These are phyloP conservation scores for Crithidia bombi DNA, from an alignment of 208 protist species.

Conservation along the genomic window DNA sequence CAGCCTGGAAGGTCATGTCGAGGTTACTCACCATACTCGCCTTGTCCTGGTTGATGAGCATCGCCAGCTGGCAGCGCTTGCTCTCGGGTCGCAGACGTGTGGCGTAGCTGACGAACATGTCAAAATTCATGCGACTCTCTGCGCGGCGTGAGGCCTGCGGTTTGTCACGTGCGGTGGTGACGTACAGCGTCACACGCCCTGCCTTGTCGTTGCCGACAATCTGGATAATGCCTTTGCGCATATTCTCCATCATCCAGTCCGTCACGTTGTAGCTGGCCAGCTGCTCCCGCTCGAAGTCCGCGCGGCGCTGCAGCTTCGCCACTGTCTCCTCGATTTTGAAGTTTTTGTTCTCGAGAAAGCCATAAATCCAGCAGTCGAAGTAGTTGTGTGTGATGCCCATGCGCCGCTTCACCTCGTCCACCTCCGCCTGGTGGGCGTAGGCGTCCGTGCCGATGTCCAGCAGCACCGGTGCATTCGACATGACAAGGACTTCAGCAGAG, in stretches of 20 bases:
- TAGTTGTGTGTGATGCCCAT: conserved; percentile 69
- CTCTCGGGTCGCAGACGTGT: conserved; percentile 62
- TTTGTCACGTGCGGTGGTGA: conserved; percentile 58
- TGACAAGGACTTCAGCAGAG: background rate
- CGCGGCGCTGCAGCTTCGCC: conserved; percentile 67
- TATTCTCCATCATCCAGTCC: conserved; percentile 68
- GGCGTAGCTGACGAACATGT: conserved; percentile 80
- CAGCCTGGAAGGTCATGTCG: conserved; percentile 78
- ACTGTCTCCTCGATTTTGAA: conserved; percentile 77
- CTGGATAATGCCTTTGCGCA: conserved; percentile 79
- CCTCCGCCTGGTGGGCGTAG: conserved; percentile 57
- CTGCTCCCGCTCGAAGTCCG: conserved; percentile 67
- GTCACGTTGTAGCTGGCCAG: conserved; percentile 64
- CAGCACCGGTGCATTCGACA: conserved; percentile 43
- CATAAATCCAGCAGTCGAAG: conserved; percentile 87
- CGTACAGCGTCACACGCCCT: conserved; percentile 67
- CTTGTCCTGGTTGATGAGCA: conserved; percentile 82
- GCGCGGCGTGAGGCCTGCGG: conserved; percentile 42
- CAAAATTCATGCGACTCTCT: conserved; percentile 62
- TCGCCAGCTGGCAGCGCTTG: conserved; percentile 65
- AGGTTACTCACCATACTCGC: conserved; percentile 74
- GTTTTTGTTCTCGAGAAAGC: conserved; percentile 88
- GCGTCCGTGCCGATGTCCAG: conserved; percentile 58
- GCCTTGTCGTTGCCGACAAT: conserved; percentile 73
- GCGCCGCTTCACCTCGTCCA: conserved; percentile 69